These are phyloP conservation scores for Cyclospora cayetanensis DNA, from an alignment of 169 alveolate species.

Conservation along the genomic window DNA sequence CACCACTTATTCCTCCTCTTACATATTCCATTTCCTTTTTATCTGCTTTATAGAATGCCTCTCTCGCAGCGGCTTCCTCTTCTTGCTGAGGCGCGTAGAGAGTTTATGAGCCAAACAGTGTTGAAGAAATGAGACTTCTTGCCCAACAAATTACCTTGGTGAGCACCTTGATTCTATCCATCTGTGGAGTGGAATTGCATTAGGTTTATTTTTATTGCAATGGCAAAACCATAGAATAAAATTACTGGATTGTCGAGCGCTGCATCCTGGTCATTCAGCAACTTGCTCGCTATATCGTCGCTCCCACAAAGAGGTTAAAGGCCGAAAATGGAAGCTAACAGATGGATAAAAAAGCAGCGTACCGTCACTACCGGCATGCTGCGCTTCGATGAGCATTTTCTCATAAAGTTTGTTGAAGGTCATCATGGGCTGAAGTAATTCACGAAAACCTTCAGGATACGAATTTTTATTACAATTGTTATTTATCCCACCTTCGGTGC, in stretches of 20 bases:
- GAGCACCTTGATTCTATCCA: constrained; percentile 58
- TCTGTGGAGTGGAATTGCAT: neutral
- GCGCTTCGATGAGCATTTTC: constrained; percentile 60
- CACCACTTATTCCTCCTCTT: neutral
- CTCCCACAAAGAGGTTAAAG: no score
- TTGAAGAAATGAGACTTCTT: no score
- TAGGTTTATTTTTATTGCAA: neutral
- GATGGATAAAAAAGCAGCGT: neutral
- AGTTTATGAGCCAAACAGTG: no score
- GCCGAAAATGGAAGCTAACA: no score
- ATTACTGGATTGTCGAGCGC: constrained; percentile 57
- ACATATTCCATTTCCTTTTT: constrained; percentile 62
- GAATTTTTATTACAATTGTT: no score
- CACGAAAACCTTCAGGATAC: neutral
- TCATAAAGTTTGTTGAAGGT: constrained; percentile 67
- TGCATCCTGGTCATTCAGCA: constrained; percentile 59
- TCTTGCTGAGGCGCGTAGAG: constrained; percentile 65
- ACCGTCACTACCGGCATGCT: constrained; percentile 54
- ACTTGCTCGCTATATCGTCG: constrained; percentile 43
- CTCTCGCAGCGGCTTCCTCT: constrained; percentile 64
- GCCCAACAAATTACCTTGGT: constrained; percentile 19
- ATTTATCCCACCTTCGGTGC: constrained; percentile 23
- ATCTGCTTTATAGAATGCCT: constrained; percentile 68
- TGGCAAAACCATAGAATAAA: neutral
- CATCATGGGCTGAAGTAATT: constrained; percentile 58